Conservation (phyloP, 768 basidiomycete genomes). For the Boletus sp. region DNA sequence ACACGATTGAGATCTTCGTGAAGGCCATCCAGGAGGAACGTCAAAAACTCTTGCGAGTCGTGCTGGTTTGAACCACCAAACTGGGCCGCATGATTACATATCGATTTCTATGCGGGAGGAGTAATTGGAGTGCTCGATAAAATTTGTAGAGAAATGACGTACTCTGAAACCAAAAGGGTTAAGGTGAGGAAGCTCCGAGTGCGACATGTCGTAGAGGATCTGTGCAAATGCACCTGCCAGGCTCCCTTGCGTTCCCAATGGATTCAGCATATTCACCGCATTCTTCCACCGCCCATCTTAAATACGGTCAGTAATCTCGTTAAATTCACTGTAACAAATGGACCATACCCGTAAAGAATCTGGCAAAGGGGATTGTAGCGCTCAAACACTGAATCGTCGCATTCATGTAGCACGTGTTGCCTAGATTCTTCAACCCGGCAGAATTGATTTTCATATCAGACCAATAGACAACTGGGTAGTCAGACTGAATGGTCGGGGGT, state of each 20-base stretch:
- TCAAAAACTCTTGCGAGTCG: slow-evolving; percentile 96
- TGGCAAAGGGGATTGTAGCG: slow-evolving; percentile 89
- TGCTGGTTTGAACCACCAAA: slow-evolving; percentile 91
- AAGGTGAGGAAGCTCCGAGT: slow-evolving; percentile 78
- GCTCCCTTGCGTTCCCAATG: slow-evolving; percentile 83
- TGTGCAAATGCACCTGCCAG: slow-evolving; percentile 81
- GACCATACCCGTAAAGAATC: slow-evolving; percentile 79
- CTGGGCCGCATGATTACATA: slow-evolving; percentile 60
- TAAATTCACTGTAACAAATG: neutral
- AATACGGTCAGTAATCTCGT: slow-evolving; percentile 2
- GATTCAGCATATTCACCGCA: slow-evolving; percentile 83
- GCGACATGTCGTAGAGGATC: slow-evolving; percentile 85
- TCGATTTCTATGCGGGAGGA: slow-evolving; percentile 48
- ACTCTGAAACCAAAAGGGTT: slow-evolving; percentile 85
- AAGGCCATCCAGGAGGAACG: slow-evolving; percentile 88
- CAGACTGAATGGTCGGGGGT: slow-evolving; percentile 67
- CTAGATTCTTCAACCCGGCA: slow-evolving; percentile 89
- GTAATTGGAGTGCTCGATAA: neutral
- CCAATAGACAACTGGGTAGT: slow-evolving; percentile 86
- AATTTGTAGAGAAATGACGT: slow-evolving; percentile 33
- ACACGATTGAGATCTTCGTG: slow-evolving; percentile 89
- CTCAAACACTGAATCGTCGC: slow-evolving; percentile 95
- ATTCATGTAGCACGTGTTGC: slow-evolving; percentile 99
- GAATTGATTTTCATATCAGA: slow-evolving; percentile 73
- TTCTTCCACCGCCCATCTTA: slow-evolving; percentile 77